Base-by-base conservation (phyloP, 2,329 filamentous ascomycete species). In the Ceratocystis destructans region DNA sequence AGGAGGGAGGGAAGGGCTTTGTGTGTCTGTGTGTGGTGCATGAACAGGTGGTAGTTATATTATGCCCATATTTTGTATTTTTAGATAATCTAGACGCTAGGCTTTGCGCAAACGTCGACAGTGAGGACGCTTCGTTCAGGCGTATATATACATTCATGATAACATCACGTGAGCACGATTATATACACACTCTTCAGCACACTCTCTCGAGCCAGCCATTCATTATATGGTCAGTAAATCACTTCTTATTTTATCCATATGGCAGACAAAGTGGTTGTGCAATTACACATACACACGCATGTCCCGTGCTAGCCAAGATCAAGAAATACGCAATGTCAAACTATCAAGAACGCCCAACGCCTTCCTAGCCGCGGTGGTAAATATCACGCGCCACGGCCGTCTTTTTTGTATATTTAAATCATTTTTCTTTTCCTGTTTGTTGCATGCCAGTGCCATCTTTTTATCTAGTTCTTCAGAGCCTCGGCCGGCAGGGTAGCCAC, bases 401-500 rank as follows among this genome's bases (percentile, higher is more conserved):
- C 10, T 28, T 57, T 12, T 64, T 59, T 57, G 20, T 55, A 15
- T 41, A 4, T 64, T 62, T 64, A 41, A 41, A 41, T 41, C 4
- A 2, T 48, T 64, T 45, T 44, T 37, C 28, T 64, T 15, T 20
- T 65, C 37, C 59, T 17, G 46, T 64, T 55, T 55, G 68, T 45
- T 59, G 15, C n/a, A n/a, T 20, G 55, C 48, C 25, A 1, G 17
- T 15, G 17, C 25, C 28, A 1, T 22, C n/a, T 22, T 22, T 37
- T 15, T 12, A 15, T 59, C 64, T 70, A 69, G 20, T 68, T 66
- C 55, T 66, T 22, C 61, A 68, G 64, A 59, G 64, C 68, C 65
- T 72, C 77, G 66, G 78, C 76, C 1, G 88, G 87, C 70, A 93
- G 76, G 12, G 82, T 86, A 50, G 82, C 81, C 61, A 92, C 88